These are phyloP conservation scores for Pseudofabraea citricarpa DNA, from an alignment of 2,329 filamentous ascomycete species.

Conservation along the genomic window DNA sequence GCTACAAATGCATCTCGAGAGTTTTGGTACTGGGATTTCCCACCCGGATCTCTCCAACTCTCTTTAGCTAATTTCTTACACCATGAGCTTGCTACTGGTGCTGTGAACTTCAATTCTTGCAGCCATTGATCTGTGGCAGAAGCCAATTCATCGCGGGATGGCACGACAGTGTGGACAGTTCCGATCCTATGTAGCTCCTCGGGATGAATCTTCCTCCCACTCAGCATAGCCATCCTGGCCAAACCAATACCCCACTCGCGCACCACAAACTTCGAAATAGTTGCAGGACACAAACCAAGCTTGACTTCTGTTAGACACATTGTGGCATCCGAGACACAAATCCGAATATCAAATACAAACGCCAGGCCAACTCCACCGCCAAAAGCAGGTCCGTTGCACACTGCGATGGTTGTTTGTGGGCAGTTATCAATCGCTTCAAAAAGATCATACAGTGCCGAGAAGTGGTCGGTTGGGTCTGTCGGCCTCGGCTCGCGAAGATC, in stretches of 20 bases:
- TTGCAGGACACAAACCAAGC: slow-evolving; percentile 32
- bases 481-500: slow-evolving; percentile 20
- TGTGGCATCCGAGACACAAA: slow-evolving; percentile 13
- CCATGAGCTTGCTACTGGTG: slow-evolving; percentile 27
- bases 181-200: slow-evolving; percentile 23
- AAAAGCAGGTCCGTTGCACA: slow-evolving; percentile 36
- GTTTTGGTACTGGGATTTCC: slow-evolving; percentile 2
- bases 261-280: slow-evolving; percentile 35
- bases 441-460: slow-evolving; percentile 20
- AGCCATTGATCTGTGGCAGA: slow-evolving; percentile 22
- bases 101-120: slow-evolving; percentile 16
- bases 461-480: slow-evolving; percentile 10
- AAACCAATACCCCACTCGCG: slow-evolving; percentile 34
- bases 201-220: slow-evolving; percentile 25
- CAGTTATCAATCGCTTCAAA: slow-evolving; percentile 34
- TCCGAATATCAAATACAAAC: slow-evolving; percentile 36
- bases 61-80: slow-evolving; percentile 29
- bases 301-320: slow-evolving; percentile 36
- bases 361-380: slow-evolving; percentile 39
- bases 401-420: slow-evolving; percentile 36
- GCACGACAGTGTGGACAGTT: slow-evolving; percentile 20
- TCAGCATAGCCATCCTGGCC: slow-evolving; percentile 33
- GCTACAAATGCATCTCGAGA: background rate
- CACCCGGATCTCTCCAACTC: slow-evolving; percentile 18
- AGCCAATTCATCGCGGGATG: slow-evolving; percentile 11